These are phyloP conservation scores for Tylopilus subfusipes DNA, from an alignment of 768 basidiomycete species.

Conservation along the genomic window DNA sequence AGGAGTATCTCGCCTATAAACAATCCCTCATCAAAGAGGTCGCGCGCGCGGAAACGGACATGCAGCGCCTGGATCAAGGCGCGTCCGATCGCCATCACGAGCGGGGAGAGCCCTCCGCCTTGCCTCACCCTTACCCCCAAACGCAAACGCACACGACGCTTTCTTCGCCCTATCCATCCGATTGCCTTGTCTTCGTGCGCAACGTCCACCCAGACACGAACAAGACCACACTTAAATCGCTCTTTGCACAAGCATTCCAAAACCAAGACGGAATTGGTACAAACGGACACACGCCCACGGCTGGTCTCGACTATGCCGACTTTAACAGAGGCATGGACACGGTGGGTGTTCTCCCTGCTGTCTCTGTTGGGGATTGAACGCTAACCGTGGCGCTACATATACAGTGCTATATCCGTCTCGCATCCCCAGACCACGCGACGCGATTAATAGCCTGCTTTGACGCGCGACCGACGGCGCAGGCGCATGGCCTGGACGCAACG, in stretches of 20 bases:
- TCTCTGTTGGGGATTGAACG: neutral
- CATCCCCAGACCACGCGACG: slow-evolving; percentile 46
- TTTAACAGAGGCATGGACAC: slow-evolving; percentile 73
- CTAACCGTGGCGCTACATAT: neutral
- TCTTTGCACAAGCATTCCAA: slow-evolving; percentile 48
- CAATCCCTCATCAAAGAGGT: slow-evolving; percentile 50
- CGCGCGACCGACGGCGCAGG: slow-evolving; percentile 38
- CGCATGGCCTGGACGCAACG: slow-evolving; percentile 51
- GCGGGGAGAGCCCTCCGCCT: neutral
- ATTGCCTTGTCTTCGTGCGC: slow-evolving; percentile 68
- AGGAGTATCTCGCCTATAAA: slow-evolving; percentile 67
- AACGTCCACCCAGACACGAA: slow-evolving; percentile 74
- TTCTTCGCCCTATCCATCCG: slow-evolving; percentile 50
- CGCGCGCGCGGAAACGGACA: slow-evolving; percentile 13
- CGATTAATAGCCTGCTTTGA: slow-evolving; percentile 46
- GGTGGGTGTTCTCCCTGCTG: slow-evolving; percentile 37
- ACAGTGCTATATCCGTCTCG: slow-evolving; percentile 75
- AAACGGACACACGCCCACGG: neutral
- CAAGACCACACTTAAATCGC: slow-evolving; percentile 68
- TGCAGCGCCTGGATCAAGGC: neutral
- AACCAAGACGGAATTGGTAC: neutral
- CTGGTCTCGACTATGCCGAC: slow-evolving; percentile 72
- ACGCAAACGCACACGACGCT: slow-evolving; percentile 7
- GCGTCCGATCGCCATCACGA: neutral
- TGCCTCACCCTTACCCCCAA: neutral